Base-by-base conservation (phyloP, 2,329 filamentous ascomycete genomes). In the Magnaporthales sp. region DNA sequence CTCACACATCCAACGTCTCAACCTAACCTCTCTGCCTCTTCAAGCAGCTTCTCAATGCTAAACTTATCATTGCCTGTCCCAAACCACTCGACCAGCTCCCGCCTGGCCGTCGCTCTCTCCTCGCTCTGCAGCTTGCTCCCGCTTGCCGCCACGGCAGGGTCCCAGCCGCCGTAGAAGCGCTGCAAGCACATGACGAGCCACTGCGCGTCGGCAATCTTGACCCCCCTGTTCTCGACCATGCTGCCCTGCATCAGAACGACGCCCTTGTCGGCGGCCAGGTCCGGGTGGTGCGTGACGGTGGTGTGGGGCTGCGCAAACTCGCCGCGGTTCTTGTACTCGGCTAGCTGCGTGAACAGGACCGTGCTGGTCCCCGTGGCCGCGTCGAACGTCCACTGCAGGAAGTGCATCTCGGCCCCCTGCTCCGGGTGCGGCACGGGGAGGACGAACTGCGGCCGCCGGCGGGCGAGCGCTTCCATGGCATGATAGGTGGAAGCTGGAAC, bases 341-440 rank as follows among this genome's bases (percentile, higher is more conserved):
- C 94, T 32, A 99, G 84, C 74, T 95, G 91, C 0, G 95, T 99
- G 80, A 99, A 98, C 38, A 99, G 87, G 6, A 98, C 89, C 0
- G 90, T 92, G 68, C 85, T 86, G 3, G 88, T 89, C 68, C 84
- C 79, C 30, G 83, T 84, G 67, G 80, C 80, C 26, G 78, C 79
- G 68, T 96, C 93, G 78, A 97, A 97, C 0, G 91, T 91, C 92
- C 96, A 99, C 78, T 99, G 94, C 69, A 99, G 79, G 77, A 96
- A 97, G 79, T 99, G 95, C 62, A 99, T 93, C 77, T 98, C 95
- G 62, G 93, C 92, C 65, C 91, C 92, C 70, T 82, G 81, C 27
- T 77, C 80, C 62, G 80, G 79, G 77, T 85, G 91, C 70, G 91
- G 91, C 7, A 98, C 84, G 0, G 95, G 95, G 1, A 99, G 86